Conservation (phyloP, 352 stramenopile species). For the Phytophthora constricta region DNA sequence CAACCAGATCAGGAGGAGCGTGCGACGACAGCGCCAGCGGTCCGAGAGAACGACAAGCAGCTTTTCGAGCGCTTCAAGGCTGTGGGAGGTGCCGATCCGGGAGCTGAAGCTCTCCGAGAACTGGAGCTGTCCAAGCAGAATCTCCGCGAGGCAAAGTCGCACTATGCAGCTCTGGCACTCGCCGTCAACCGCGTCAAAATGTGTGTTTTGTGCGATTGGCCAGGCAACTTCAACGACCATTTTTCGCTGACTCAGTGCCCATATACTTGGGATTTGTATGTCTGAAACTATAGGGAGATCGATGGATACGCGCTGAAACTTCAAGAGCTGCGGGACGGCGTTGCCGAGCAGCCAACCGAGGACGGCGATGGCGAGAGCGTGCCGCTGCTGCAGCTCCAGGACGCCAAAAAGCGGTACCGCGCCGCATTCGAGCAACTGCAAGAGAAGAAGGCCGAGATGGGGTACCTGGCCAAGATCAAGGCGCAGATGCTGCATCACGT, state of each 20-base stretch:
- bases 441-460: conserved; percentile 61
- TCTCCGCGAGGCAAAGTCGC: conserved; percentile 49
- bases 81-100: conserved; percentile 27
- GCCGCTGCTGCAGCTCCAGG: conserved; percentile 57
- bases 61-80: conserved; percentile 63
- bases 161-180: conserved; percentile 39
- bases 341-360: conserved; percentile 8
- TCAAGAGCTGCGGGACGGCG: conserved; percentile 34
- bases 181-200: conserved; percentile 68
- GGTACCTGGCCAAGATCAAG: conserved; percentile 65
- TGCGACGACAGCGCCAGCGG: not conserved
- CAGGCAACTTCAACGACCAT: conserved; percentile 22
- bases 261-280: not conserved
- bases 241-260: conserved; percentile 11
- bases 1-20: conserved; percentile 3
- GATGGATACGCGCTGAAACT: conserved; percentile 49
- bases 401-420: conserved; percentile 67
- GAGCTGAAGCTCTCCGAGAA: conserved; percentile 56
- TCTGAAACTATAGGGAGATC: too few species aligned
- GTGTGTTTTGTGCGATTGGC: conserved; percentile 44
- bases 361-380: conserved; percentile 10
- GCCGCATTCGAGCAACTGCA: conserved; percentile 52
- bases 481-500: conserved; percentile 69
- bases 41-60: conserved; percentile 51
- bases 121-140: conserved; percentile 71